Percentiles rank a stretch among this genome's conserved stretches.
Conservation (phyloP, 306 rosid genomes). For the Medicago lupulina region DNA sequence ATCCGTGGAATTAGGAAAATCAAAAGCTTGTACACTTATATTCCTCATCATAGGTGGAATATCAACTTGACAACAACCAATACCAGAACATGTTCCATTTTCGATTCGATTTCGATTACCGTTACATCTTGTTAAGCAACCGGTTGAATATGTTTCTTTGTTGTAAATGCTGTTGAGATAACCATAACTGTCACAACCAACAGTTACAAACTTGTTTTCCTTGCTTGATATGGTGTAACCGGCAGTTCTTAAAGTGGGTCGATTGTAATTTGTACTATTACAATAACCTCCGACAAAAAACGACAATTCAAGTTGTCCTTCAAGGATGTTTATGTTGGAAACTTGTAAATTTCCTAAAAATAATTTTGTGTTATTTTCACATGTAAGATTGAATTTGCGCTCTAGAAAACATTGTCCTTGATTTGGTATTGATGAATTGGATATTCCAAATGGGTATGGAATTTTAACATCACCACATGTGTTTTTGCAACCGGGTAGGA, state of each 20-base stretch:
- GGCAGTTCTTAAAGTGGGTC: neutral
- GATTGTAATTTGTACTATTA: too few species aligned
- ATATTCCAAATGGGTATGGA: neutral
- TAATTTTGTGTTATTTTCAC: neutral
- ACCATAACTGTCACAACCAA: neutral
- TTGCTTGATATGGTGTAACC: neutral
- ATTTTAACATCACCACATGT: neutral
- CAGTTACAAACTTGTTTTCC: neutral
- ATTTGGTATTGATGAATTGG: neutral
- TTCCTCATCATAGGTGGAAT: neutral
- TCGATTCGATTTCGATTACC: neutral
- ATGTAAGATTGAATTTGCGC: neutral
- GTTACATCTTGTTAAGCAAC: neutral
- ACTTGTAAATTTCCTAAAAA: neutral
- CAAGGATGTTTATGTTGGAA: neutral
- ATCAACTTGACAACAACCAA: neutral
- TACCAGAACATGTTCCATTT: neutral
- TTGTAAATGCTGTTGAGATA: neutral
- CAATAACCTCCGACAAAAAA: neutral
- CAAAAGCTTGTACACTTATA: constrained; percentile 1
- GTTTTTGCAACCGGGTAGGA: neutral
- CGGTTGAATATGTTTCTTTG: neutral
- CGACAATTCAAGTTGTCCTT: neutral
- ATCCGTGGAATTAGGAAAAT: neutral
- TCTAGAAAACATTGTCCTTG: neutral